These are phyloP conservation scores for Blastobotrys raffinosifermentans DNA, from an alignment of 1,139 yeast genomes.

Conservation along the genomic window DNA sequence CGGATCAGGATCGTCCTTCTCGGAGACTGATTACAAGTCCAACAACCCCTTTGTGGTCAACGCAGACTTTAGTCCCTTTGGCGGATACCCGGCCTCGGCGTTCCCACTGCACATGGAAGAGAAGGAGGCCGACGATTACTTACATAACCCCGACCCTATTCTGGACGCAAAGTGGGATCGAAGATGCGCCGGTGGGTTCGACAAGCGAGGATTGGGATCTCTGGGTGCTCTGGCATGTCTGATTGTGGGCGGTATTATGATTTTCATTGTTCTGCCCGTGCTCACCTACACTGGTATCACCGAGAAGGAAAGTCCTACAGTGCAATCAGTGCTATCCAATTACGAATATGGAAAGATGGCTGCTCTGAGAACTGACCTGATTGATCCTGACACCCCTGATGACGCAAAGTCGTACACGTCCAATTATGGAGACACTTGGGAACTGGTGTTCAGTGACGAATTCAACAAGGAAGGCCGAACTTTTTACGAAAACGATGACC, in stretches of 20 bases:
- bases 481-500: conserved; percentile 78
- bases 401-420: conserved; percentile 43
- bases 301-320: conserved; percentile 11
- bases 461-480: conserved; percentile 79
- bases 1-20: conserved; percentile 23
- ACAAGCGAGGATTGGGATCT: conserved; percentile 34
- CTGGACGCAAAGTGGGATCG: conserved; percentile 74
- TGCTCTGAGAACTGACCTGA: conserved; percentile 55
- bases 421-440: conserved; percentile 58
- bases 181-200: conserved; percentile 47
- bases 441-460: conserved; percentile 74
- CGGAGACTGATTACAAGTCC: conserved; percentile 16
- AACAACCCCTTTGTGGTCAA: conserved; percentile 31
- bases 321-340: conserved; percentile 43
- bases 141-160: conserved; percentile 91
- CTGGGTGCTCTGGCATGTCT: conserved; percentile 50
- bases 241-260: conserved; percentile 51
- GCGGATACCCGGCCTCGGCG: conserved; percentile 86
- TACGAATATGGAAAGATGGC: conserved; percentile 55
- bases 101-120: conserved; percentile 85
- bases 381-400: conserved; percentile 77
- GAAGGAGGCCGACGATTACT: conserved; percentile 84
- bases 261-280: conserved; percentile 69
- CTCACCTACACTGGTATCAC: conserved; percentile 66
- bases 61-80: conserved; percentile 67